These are phyloP conservation scores for Yamadazyma takamatsuzukensis DNA, from an alignment of 805 yeast genomes.

Conservation along the genomic window DNA sequence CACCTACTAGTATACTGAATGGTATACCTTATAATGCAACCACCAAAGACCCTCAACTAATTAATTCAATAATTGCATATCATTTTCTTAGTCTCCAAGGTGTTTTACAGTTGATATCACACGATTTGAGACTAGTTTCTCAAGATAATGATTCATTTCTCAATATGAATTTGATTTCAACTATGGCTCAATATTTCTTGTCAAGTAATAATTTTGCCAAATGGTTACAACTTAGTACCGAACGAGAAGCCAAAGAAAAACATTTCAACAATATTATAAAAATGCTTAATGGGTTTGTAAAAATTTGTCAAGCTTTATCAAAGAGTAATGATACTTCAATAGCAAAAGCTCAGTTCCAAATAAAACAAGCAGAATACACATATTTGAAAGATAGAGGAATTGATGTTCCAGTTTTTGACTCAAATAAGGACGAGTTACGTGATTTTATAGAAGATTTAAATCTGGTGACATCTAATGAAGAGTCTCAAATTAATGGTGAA, in stretches of 20 bases:
- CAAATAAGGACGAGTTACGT: too few relatives aligned
- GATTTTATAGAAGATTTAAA: too few relatives aligned
- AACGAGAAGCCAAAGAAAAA: slow-evolving; percentile 11
- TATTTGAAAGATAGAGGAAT: slow-evolving; percentile 3
- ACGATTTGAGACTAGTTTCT: slow-evolving; percentile 12
- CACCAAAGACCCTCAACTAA: not conserved
- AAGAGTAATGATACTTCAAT: slow-evolving; percentile 5
- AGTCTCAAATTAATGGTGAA: not conserved
- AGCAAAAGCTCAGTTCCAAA: slow-evolving; percentile 5
- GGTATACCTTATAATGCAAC: not conserved
- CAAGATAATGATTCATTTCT: slow-evolving; percentile 10
- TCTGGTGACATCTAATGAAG: not conserved
- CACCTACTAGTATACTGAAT: slow-evolving; percentile 2
- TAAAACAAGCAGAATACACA: slow-evolving; percentile 5
- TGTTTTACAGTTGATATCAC: slow-evolving; percentile 19
- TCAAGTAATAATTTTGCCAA: slow-evolving; percentile 14
- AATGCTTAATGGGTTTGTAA: slow-evolving; percentile 22
- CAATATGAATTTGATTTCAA: slow-evolving; percentile 9
- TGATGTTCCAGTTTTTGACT: too few relatives aligned
- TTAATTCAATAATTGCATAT: slow-evolving; percentile 19
- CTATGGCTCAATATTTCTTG: slow-evolving; percentile 16
- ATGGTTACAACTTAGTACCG: slow-evolving; percentile 18
- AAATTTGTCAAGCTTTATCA: slow-evolving; percentile 14
- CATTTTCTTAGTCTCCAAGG: slow-evolving; percentile 28
- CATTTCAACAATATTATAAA: slow-evolving; percentile 20